These are phyloP conservation scores for Nemania sp. DNA, from an alignment of 2,329 filamentous ascomycete species.

Conservation along the genomic window DNA sequence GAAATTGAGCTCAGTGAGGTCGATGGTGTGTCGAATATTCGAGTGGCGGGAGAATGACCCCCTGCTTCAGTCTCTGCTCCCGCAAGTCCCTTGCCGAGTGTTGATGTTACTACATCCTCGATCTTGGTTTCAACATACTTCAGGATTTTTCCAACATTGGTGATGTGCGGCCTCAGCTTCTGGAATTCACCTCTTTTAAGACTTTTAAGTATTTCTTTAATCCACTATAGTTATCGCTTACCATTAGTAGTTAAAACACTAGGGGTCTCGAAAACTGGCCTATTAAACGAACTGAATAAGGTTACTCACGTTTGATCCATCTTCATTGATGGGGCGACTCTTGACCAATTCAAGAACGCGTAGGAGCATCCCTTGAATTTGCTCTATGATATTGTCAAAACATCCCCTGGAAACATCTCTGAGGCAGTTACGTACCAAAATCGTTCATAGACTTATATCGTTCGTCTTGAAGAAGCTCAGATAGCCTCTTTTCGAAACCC, in stretches of 20 bases:
- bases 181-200: slow-evolving; percentile 27
- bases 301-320: neutral
- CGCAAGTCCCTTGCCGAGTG: neutral
- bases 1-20: slow-evolving; percentile 10
- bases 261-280: neutral
- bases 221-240: slow-evolving; percentile 23
- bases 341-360: slow-evolving; percentile 34
- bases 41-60: neutral
- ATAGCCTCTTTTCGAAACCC: slow-evolving; percentile 24
- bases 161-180: slow-evolving; percentile 27
- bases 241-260: neutral
- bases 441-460: slow-evolving; percentile 35
- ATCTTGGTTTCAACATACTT: slow-evolving; percentile 30
- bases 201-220: slow-evolving; percentile 32
- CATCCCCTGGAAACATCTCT: neutral
- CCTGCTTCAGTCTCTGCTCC: neutral
- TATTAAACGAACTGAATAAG: no score
- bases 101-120: neutral
- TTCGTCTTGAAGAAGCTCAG: slow-evolving; percentile 30
- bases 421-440: slow-evolving; percentile 15
- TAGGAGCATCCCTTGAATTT: slow-evolving; percentile 32
- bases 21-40: neutral
- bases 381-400: neutral
- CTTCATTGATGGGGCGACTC: slow-evolving; percentile 12
- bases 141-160: slow-evolving; percentile 33